phyloP scores from a whole-genome alignment of 2,329 filamentous ascomycete species.

The Epichloe uncinata region DNA sequence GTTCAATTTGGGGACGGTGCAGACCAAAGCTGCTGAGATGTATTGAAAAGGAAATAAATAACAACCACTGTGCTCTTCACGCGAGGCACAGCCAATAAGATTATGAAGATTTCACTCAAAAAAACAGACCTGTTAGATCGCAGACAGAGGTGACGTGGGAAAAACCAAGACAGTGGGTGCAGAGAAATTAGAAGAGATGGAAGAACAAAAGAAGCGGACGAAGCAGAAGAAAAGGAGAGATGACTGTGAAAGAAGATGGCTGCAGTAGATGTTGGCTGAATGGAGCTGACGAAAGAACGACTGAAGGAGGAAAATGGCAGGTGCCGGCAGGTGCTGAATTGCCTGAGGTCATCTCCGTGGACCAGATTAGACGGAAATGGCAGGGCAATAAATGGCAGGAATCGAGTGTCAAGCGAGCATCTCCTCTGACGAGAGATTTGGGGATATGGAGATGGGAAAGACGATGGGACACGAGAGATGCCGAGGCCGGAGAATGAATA shows the following conservation, averaged over 20 bases:
- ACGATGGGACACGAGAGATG: slow-evolving; percentile 3
- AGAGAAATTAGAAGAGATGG: slow-evolving; percentile 8
- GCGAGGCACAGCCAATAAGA: slow-evolving; percentile 10
- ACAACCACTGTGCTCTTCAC: slow-evolving; percentile 5
- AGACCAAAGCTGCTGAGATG: slow-evolving; percentile 4
- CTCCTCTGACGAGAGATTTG: not conserved
- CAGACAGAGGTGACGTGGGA: slow-evolving; percentile 15
- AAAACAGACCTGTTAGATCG: slow-evolving; percentile 16
- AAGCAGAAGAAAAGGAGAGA: slow-evolving; percentile 5
- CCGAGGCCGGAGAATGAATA: not conserved
- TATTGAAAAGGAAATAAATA: slow-evolving; percentile 9
- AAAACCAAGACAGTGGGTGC: slow-evolving; percentile 9
- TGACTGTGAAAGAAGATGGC: slow-evolving; percentile 3
- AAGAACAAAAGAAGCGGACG: slow-evolving; percentile 6
- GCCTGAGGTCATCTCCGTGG: slow-evolving; percentile 3
- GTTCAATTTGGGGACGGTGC: not conserved
- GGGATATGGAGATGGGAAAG: slow-evolving; percentile 2
- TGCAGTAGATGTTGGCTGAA: slow-evolving; percentile 4
- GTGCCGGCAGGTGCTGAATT: slow-evolving; percentile 15
- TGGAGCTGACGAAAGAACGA: slow-evolving; percentile 3
- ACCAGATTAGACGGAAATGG: slow-evolving; percentile 11
- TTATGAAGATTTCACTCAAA: slow-evolving; percentile 16
- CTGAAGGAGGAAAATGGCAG: slow-evolving; percentile 8
- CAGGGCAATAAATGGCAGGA: slow-evolving; percentile 13
- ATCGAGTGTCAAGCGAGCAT: slow-evolving; percentile 7